Conservation (phyloP, 805 yeast species). For the Kuraishia floccosa region DNA sequence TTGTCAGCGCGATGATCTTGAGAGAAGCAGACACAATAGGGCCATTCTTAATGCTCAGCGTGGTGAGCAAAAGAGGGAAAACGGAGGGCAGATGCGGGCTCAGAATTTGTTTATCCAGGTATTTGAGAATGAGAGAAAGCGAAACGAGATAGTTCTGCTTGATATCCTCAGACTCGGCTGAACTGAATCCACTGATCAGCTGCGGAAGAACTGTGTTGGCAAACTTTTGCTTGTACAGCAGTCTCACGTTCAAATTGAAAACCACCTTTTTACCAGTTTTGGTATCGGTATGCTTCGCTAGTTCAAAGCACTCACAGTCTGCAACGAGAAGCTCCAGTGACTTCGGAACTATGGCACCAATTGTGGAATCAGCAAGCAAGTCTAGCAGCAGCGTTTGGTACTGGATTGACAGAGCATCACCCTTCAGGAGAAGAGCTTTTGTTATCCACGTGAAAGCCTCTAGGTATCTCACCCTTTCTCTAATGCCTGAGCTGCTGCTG, state of each 20-base stretch:
- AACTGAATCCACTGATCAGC: conserved; percentile 35
- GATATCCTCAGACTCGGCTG: conserved; percentile 7
- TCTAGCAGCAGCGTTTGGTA: conserved; percentile 22
- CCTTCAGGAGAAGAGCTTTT: conserved; percentile 56
- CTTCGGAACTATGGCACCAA: conserved; percentile 32
- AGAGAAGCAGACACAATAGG: conserved; percentile 13
- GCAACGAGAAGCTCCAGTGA: conserved; percentile 54
- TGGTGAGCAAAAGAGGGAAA: conserved; percentile 62
- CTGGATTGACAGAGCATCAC: conserved; percentile 26
- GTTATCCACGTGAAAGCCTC: conserved; percentile 46
- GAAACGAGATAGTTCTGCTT: conserved; percentile 52
- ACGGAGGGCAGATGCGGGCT: conserved; percentile 52
- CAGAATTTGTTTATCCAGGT: conserved; percentile 51
- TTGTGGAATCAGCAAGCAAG: conserved; percentile 18
- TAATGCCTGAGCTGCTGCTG: no score
- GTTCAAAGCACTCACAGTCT: conserved; percentile 53
- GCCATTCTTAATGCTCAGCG: conserved; percentile 23
- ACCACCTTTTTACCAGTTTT: conserved; percentile 14
- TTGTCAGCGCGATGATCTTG: conserved; percentile 17
- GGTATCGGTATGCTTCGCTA: conserved; percentile 16
- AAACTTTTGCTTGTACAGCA: conserved; percentile 72
- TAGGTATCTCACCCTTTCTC: no score
- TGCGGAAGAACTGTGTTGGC: conserved; percentile 50
- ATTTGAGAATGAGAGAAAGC: conserved; percentile 54
- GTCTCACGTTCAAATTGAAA: conserved; percentile 45